Conservation (phyloP, 208 protist genomes). For the Crithidia brevicula region DNA sequence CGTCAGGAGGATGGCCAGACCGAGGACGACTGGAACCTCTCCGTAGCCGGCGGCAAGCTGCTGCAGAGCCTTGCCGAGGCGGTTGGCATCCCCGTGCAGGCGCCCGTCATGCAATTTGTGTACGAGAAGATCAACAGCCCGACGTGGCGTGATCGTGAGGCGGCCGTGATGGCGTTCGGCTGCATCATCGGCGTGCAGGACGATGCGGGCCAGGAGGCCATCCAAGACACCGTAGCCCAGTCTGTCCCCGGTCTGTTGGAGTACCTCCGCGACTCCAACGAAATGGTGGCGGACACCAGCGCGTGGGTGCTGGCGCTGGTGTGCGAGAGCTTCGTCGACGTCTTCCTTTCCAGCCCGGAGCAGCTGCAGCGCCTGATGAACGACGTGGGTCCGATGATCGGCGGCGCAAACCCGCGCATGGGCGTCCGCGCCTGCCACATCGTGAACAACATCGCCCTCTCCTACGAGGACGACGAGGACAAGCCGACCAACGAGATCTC, state of each 20-base stretch:
- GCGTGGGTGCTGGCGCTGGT: constrained; percentile 96
- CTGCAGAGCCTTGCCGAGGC: constrained; percentile 87
- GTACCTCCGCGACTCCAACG: constrained; percentile 82
- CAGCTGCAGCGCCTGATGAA: constrained; percentile 81
- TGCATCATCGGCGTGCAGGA: constrained; percentile 96
- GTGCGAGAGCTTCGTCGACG: constrained; percentile 89
- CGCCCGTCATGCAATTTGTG: constrained; percentile 94
- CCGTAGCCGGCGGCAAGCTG: constrained; percentile 92
- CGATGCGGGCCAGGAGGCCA: constrained; percentile 44
- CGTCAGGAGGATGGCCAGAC: constrained; percentile 94
- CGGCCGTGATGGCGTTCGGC: constrained; percentile 95
- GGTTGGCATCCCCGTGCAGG: constrained; percentile 72
- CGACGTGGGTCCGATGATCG: constrained; percentile 69
- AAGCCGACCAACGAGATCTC: constrained; percentile 85
- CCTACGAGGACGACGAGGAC: constrained; percentile 81
- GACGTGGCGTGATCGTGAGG: constrained; percentile 96
- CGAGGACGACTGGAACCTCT: constrained; percentile 95
- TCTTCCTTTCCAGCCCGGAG: constrained; percentile 56
- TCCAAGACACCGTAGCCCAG: constrained; percentile 90
- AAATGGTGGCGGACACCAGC: constrained; percentile 93
- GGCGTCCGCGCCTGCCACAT: constrained; percentile 94
- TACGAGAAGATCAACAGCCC: constrained; percentile 87
- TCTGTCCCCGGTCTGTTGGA: constrained; percentile 88
- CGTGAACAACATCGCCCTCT: constrained; percentile 93
- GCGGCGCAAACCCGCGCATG: constrained; percentile 61